Evolutionary conservation across 805 yeast species (phyloP), one percentile per base, ranked within the genome.

Genomic region (Helenozyma rhizophorensis): DNA sequence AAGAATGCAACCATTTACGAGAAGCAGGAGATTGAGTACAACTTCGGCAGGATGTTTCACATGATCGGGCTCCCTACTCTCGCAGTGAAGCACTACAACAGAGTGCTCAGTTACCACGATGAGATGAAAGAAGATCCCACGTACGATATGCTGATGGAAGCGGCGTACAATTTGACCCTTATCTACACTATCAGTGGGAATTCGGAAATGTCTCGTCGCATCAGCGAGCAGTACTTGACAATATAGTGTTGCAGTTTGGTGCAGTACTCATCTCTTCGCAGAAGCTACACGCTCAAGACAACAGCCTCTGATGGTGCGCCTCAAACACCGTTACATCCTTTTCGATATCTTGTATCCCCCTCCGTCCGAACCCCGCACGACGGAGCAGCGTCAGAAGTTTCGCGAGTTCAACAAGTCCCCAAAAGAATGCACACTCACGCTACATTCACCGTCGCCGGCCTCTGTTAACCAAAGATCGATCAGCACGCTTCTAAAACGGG

Each of bases 41-140:
- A 93, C 43, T 48, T 88, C 33, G 98, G 94, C 0, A 68, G 96
- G 23, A 70, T 83, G 4, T 93, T 83, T 59, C 97, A 90, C 49
- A 70, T 85, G 56, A 61, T 90, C 6, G 96, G 96, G 0, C 65
- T 93, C 19, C 72, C 77, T 8, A 65, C 85, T 0, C 60, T 83
- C 18, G 97, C 98, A 0, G 68, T 81, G 5, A 66, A 62, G 14
- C 86, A 80, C 49, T 93, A 93, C 53, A 74, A 82, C 25, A 72
- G 69, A 34, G 96, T 84, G 2, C 56, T 88, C 27, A 54, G 41
- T 21, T 60, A 55, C 29, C 65, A 62, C 18, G 67, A 65, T 2
- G 27, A 42, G 6, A 36, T 59, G 10, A 43, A 52, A 7, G 70
- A 71, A n/a, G 79, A 74, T 30, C 34, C 46, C 0, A 51, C 39